Evolutionary conservation across 257 asterid genomes (phyloP).

Genomic region (Capsicum pubescens): DNA sequence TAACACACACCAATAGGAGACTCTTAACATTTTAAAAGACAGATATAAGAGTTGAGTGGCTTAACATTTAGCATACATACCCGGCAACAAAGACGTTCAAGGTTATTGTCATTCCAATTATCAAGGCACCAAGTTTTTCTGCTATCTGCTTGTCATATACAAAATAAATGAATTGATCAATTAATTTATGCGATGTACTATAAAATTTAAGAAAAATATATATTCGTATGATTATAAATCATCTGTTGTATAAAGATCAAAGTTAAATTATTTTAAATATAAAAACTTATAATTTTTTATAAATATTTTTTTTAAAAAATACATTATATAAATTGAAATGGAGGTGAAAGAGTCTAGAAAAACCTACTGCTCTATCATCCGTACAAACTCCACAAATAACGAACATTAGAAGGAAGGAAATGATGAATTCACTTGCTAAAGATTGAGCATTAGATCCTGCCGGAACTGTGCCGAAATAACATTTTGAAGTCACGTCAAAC

Average conservation of each 20-base stretch:
- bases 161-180: background rate
- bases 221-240: background rate
- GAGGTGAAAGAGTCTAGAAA: background rate
- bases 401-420: conserved; percentile 76
- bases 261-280: background rate
- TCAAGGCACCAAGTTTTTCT: conserved; percentile 57
- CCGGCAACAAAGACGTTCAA: conserved; percentile 79
- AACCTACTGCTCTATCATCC: conserved; percentile 61
- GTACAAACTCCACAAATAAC: conserved; percentile 61
- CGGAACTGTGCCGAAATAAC: conserved; percentile 72
- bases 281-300: too few species aligned
- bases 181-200: too few species aligned
- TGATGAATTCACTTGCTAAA: conserved; percentile 61
- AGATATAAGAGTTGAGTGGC: background rate
- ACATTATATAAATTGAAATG: background rate
- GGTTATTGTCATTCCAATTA: conserved; percentile 74
- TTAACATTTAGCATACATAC: conserved; percentile 35
- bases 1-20: background rate
- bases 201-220: background rate
- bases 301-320: background rate
- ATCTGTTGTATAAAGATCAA: background rate
- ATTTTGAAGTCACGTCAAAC: conserved; percentile 47
- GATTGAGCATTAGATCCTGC: conserved; percentile 69
- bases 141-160: conserved; percentile 35
- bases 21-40: background rate